A percentile compares a stretch with the other conserved stretches of the same genome.
Conservation (phyloP, 805 yeast species). For the Zygosaccharomyces rouxii region DNA sequence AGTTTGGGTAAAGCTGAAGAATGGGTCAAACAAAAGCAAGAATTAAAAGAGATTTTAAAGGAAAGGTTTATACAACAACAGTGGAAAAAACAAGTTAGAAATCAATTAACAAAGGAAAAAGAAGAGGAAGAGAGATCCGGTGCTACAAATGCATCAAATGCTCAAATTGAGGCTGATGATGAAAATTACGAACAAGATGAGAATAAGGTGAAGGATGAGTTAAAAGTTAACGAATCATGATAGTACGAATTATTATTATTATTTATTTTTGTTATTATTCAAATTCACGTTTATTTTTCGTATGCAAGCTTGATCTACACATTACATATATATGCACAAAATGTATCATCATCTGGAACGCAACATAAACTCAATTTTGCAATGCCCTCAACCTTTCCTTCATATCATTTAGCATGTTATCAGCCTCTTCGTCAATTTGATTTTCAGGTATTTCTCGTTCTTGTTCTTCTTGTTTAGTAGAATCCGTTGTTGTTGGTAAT, state of each 20-base stretch:
- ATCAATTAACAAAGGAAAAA: conserved; percentile 31
- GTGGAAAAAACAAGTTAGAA: conserved; percentile 18
- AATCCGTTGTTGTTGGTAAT: conserved; percentile 13
- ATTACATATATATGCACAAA: neutral
- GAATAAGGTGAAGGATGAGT: neutral
- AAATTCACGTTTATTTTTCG: neutral
- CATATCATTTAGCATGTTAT: conserved; percentile 76
- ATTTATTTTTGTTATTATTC: neutral
- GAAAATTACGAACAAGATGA: neutral
- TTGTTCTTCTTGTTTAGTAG: conserved; percentile 20
- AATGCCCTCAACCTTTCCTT: conserved; percentile 81
- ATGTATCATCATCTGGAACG: neutral
- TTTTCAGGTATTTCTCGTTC: conserved; percentile 41
- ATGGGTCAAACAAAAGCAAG: conserved; percentile 60
- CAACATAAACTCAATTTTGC: conserved; percentile 45
- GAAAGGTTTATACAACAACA: conserved; percentile 21
- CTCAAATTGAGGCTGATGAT: neutral
- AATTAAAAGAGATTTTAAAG: conserved; percentile 31
- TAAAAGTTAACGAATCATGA: neutral
- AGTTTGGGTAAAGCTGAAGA: conserved; percentile 79
- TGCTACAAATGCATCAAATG: neutral
- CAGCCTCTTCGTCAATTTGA: conserved; percentile 58
- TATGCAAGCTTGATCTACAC: neutral
- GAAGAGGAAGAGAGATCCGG: conserved; percentile 6
- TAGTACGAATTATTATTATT: neutral